Base-by-base conservation (phyloP, 139 green algal genomes). In the Chlamydomonas incerta region DNA sequence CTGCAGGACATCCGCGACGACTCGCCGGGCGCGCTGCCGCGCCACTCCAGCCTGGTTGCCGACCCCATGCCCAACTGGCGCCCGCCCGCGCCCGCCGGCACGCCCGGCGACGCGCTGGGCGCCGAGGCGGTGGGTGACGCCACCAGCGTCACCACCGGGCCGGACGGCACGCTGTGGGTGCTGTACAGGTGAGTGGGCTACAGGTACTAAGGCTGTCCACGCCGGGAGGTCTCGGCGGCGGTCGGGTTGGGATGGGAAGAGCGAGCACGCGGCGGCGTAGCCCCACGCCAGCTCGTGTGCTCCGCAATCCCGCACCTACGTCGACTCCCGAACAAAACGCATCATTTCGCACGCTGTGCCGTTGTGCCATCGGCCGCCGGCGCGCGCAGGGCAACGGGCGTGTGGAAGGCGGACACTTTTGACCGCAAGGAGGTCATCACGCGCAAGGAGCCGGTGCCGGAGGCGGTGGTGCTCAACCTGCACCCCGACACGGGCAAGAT, bases 131-230 rank as follows among this genome's bases (percentile, higher is more conserved):
- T 90, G 11, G 86, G 88, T 15, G 81, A 90, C n/a, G 79, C 89
- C 15, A 83, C 89, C 3, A 76, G 73, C 20, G 86, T 93, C 2
- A 57, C 88, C 21, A n/a, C 91, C 29, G 88, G 62, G 18, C 82
- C 80, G 8, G 87, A 95, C 72, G 91, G 89, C 47, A 88, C 80
- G 6, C 3, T 98, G 24, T 97, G 94, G 94, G 92, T 90, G n/a
- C 88, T 98, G 33, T 93, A 95, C 88, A 91, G 87, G 87, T 88
- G 57, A 0, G 83, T 0, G 47, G n/a, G 52, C n/a, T n/a, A n/a
- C n/a, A n/a, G n/a, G n/a, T n/a, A n/a, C n/a, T n/a, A n/a, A n/a
- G n/a, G n/a, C n/a, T n/a, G n/a, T n/a, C n/a, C n/a, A n/a, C n/a
- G n/a, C n/a, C n/a, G n/a, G n/a, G n/a, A n/a, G n/a, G n/a, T n/a